Percentiles rank a stretch among this genome's conserved stretches.
These are phyloP conservation scores for Suillus americanus DNA, from an alignment of 768 basidiomycete genomes.

Conservation along the genomic window DNA sequence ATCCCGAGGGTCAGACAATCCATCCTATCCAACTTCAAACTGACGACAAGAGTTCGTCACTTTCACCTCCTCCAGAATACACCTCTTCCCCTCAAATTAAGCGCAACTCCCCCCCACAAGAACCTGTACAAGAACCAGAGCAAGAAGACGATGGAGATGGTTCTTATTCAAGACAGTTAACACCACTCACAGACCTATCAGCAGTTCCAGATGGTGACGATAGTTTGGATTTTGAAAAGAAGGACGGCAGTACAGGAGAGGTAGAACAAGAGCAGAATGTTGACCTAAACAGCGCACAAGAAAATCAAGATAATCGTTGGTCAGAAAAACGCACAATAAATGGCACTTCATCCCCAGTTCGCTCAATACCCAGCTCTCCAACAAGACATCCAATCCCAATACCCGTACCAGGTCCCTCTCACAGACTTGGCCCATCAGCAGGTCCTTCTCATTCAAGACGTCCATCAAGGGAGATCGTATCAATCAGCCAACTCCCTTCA, in stretches of 20 bases:
- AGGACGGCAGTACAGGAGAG: conserved; percentile 17
- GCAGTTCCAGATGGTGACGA: conserved; percentile 63
- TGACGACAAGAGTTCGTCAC: conserved; percentile 52
- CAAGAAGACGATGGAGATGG: conserved; percentile 39
- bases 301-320: conserved; percentile 9
- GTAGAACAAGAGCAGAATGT: conserved; percentile 30
- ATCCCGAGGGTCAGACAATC: conserved; percentile 14
- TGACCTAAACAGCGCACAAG: conserved; percentile 17
- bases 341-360: conserved; percentile 19
- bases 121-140: conserved; percentile 23
- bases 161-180: conserved; percentile 55
- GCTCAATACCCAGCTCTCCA: conserved; percentile 8
- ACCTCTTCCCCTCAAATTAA: conserved; percentile 37
- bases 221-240: conserved; percentile 19
- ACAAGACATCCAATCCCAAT: conserved; percentile 5
- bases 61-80: conserved; percentile 55
- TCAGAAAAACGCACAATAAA: conserved; percentile 22
- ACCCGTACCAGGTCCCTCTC: conserved; percentile 21
- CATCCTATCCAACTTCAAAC: conserved; percentile 14
- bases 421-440: conserved; percentile 15
- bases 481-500: conserved; percentile 28
- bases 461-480: conserved; percentile 26
- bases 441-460: conserved; percentile 28
- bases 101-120: conserved; percentile 17
- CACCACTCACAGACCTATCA: conserved; percentile 77